A percentile compares a stretch with the other conserved stretches of the same genome.
Evolutionary conservation across 1,139 yeast species (phyloP).

Genomic region (Nakaseomyces bracarensis): DNA sequence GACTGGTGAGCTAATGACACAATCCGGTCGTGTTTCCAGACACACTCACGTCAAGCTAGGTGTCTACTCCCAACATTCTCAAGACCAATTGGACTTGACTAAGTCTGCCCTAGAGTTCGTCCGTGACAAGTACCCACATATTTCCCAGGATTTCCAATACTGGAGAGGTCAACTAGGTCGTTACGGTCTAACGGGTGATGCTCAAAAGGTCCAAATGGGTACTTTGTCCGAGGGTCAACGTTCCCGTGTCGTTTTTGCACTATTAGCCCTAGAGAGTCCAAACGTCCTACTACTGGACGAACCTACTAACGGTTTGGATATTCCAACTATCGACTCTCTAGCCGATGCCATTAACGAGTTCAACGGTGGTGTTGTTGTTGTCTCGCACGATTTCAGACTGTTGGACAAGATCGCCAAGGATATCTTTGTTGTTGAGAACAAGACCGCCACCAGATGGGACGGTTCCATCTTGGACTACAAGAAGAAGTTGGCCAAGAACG

Average conservation of each 20-base stretch:
- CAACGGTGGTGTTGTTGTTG: slow-evolving; percentile 97
- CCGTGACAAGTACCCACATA: slow-evolving; percentile 78
- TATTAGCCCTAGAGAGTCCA: slow-evolving; percentile 90
- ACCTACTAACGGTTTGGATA: slow-evolving; percentile 99
- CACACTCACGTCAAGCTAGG: slow-evolving; percentile 98
- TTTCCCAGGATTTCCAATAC: slow-evolving; percentile 97
- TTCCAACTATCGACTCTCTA: slow-evolving; percentile 93
- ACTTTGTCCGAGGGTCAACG: slow-evolving; percentile 98
- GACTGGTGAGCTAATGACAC: slow-evolving; percentile 90
- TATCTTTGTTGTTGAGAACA: slow-evolving; percentile 89
- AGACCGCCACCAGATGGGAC: slow-evolving; percentile 94
- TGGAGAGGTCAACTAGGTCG: slow-evolving; percentile 99
- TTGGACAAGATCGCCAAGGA: slow-evolving; percentile 97
- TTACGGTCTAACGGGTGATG: slow-evolving; percentile 97
- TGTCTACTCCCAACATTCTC: slow-evolving; percentile 98
- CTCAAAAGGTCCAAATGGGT: slow-evolving; percentile 97
- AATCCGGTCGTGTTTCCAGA: slow-evolving; percentile 89
- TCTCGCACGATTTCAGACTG: slow-evolving; percentile 97
- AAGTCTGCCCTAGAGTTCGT: slow-evolving; percentile 94
- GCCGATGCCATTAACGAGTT: slow-evolving; percentile 92
- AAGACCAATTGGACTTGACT: slow-evolving; percentile 93
- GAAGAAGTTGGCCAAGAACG: slow-evolving; percentile 83
- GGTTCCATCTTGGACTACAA: slow-evolving; percentile 86
- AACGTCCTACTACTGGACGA: slow-evolving; percentile 92
- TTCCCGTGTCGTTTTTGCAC: slow-evolving; percentile 95